Percentiles rank a stretch among this genome's conserved stretches.
Evolutionary conservation across 2,329 filamentous ascomycete species (phyloP).

Genomic region (Fusarium temperatum): DNA sequence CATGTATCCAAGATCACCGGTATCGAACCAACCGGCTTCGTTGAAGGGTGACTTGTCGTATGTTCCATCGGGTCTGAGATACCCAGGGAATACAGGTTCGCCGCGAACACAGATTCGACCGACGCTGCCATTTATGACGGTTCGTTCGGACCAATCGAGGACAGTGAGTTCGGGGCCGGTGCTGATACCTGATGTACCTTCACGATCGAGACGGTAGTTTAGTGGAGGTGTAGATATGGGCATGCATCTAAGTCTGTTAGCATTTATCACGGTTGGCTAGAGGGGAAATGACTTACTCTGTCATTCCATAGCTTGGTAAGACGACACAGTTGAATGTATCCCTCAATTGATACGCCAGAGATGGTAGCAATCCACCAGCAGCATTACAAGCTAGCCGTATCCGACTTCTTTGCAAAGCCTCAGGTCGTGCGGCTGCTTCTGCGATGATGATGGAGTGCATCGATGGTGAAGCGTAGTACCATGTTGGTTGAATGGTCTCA

Average conservation of each 20-base stretch:
- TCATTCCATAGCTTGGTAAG: slow-evolving; percentile 13
- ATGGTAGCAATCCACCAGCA: neutral
- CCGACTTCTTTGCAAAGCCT: neutral
- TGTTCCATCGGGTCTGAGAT: neutral
- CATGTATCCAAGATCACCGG: slow-evolving; percentile 6
- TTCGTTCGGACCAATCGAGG: neutral
- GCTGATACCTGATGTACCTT: slow-evolving; percentile 11
- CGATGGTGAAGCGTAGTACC: slow-evolving; percentile 8
- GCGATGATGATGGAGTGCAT: slow-evolving; percentile 9
- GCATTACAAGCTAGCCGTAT: slow-evolving; percentile 5
- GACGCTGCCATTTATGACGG: neutral
- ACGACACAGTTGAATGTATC: neutral
- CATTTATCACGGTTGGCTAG: accelerated
- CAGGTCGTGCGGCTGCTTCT: neutral
- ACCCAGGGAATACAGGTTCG: neutral
- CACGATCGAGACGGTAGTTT: neutral
- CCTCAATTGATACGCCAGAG: slow-evolving; percentile 1
- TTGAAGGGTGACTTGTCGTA: slow-evolving; percentile 3
- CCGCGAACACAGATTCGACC: slow-evolving; percentile 9
- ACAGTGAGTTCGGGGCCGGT: slow-evolving; percentile 6
- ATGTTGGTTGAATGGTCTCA: neutral
- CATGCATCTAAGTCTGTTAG: neutral
- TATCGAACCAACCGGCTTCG: neutral
- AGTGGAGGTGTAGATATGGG: neutral
- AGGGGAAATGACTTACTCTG: neutral